Evolutionary conservation across 2,329 filamentous ascomycete species (phyloP), one percentile per base, ranked within the genome.

Genomic region (Cladosporium velox): DNA sequence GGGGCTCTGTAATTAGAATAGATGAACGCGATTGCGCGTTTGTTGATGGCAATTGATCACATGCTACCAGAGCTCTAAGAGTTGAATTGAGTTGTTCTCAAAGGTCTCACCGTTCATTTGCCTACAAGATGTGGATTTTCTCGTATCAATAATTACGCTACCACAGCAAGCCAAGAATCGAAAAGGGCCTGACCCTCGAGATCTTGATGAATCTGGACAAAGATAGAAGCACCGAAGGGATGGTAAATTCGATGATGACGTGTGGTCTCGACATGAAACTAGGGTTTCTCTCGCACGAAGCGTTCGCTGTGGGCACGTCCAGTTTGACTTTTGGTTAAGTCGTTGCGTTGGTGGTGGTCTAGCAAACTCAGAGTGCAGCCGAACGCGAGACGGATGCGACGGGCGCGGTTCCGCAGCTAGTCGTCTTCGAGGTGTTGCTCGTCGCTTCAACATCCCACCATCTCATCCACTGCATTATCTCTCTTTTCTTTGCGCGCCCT

Each of bases 341-440:
- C 55, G 55, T 58, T 58, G 55, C 24, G 55, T 34, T 58, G 55
- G 55, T 34, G 55, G 21, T 38, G 49, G 55, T 38, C 32, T 35
- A 24, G 55, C 55, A 58, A 58, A 58, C 55, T 58, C 55, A 34
- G 49, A 54, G 52, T 32, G 30, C 34, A 58, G 55, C 55, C 55
- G 55, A 58, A 35, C 41, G 18, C 49, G 49, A 54, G 49, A 57
- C 54, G 55, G 32, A 41, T 34, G 52, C 28, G 52, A 55, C 52
- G 52, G 52, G 32, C 32, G 55, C 34, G 8, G 21, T 58, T 58
- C 55, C 55, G 55, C 55, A 41, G 34, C 55, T 41, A 55, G 55
- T 41, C 30, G 55, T 38, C 18, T 38, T 35, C 55, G 21, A 38
- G 55, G 21, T 58, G 55, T 26, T 38, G 55, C 55, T 58, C 34